Conservation (phyloP, 345 rosid species). For the Luvunga scandens region DNA sequence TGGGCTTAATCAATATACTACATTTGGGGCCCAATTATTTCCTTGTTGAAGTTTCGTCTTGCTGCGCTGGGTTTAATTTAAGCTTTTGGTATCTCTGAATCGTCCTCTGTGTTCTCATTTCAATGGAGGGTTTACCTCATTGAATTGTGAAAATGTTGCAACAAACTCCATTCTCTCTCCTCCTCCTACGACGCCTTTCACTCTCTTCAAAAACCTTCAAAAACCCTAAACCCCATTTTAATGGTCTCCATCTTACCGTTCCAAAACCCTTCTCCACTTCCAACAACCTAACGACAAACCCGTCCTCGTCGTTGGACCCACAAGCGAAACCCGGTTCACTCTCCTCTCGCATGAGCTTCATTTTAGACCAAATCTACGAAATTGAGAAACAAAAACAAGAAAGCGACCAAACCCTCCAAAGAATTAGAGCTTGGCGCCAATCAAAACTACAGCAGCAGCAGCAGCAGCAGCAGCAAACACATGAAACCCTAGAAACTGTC, state of each 20-base stretch:
- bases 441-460: constrained; percentile 46
- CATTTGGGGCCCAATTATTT: too few relatives aligned
- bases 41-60: too few relatives aligned
- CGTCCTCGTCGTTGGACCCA: constrained; percentile 20
- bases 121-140: constrained; percentile 22
- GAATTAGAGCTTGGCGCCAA: constrained; percentile 91
- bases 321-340: constrained; percentile 59
- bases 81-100: neutral
- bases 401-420: constrained; percentile 68
- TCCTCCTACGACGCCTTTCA: constrained; percentile 47
- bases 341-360: constrained; percentile 88
- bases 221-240: constrained; percentile 13
- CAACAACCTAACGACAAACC: constrained; percentile 24
- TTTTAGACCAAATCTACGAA: constrained; percentile 85
- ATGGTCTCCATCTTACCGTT: neutral
- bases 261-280: constrained; percentile 21
- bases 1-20: too few relatives aligned
- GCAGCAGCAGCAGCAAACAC: constrained; percentile 10
- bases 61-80: too few relatives aligned
- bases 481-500: constrained; percentile 8
- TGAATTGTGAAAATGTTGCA: constrained; percentile 32
- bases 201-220: constrained; percentile 15
- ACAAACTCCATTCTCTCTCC: constrained; percentile 39
- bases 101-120: neutral
- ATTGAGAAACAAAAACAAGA: constrained; percentile 68